Evolutionary conservation across 768 basidiomycete genomes (phyloP).

Genomic region (Sutorius australiensis): DNA sequence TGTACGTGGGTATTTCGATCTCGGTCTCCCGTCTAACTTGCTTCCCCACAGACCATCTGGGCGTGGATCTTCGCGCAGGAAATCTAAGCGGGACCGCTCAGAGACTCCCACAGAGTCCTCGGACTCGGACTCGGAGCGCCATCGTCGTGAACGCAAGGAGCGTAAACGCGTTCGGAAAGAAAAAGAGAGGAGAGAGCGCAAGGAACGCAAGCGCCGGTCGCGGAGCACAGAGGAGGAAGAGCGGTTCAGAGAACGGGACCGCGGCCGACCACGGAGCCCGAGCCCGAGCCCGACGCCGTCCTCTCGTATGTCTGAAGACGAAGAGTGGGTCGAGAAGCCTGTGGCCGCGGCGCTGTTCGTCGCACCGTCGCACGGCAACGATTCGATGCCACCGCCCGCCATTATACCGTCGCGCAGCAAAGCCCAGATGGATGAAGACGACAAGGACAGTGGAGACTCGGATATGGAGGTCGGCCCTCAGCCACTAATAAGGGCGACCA

Average conservation of each 20-base stretch:
- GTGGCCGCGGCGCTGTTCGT: conserved; percentile 28
- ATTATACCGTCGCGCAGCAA: conserved; percentile 16
- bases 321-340: conserved; percentile 70
- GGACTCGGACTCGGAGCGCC: conserved; percentile 55
- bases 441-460: conserved; percentile 38
- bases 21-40: background rate
- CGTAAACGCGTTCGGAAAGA: conserved; percentile 52
- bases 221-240: conserved; percentile 36
- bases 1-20: conserved; percentile 39
- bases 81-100: conserved; percentile 56
- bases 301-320: conserved; percentile 36
- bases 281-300: conserved; percentile 35
- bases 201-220: conserved; percentile 35
- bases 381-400: conserved; percentile 23
- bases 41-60: conserved; percentile 48
- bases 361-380: conserved; percentile 17
- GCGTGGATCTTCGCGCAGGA: conserved; percentile 50
- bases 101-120: conserved; percentile 40
- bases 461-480: conserved; percentile 80
- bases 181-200: conserved; percentile 42
- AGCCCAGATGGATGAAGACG: conserved; percentile 23
- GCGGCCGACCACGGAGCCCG: conserved; percentile 29
- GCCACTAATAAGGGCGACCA: conserved; percentile 45
- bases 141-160: conserved; percentile 57
- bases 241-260: conserved; percentile 23